Percentiles rank a stretch among this genome's conserved stretches.
Conservation (phyloP, 768 basidiomycete genomes). For the Phlebiopsis gigantea region DNA sequence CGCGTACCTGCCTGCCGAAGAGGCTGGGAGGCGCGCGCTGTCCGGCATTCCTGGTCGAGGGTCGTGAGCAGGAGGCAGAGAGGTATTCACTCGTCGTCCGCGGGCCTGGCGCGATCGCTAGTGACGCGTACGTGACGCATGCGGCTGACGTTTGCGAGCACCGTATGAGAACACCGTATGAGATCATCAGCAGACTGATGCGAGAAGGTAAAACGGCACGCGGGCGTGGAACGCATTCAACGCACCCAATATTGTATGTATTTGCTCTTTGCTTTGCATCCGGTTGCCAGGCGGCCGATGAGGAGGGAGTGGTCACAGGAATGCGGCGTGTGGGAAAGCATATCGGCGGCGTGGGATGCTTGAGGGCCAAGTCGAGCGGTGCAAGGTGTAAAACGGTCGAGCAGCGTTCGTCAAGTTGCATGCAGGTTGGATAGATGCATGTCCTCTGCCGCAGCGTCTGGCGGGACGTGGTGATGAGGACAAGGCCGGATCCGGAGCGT, state of each 20-base stretch:
- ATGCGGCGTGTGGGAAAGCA: not conserved
- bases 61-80: not conserved
- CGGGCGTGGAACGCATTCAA: not conserved
- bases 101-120: too few species aligned
- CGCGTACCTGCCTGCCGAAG: too few species aligned
- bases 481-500: not conserved
- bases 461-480: not conserved
- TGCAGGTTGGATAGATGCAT: too few species aligned
- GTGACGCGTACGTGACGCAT: not conserved
- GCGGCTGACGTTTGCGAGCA: not conserved
- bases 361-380: too few species aligned
- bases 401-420: not conserved
- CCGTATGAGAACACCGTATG: not conserved
- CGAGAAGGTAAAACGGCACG: not conserved
- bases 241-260: not conserved
- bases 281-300: not conserved
- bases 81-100: not conserved
- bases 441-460: too few species aligned
- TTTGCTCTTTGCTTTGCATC: not conserved
- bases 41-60: too few species aligned
- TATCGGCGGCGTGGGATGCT: not conserved
- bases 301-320: not conserved
- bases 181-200: conserved; percentile 7
- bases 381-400: not conserved
- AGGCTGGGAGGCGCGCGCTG: too few species aligned